Percentiles rank a stretch among this genome's conserved stretches.
phyloP scores from a whole-genome alignment of 169 alveolate species.

The Cryptosporidium meleagridis region DNA sequence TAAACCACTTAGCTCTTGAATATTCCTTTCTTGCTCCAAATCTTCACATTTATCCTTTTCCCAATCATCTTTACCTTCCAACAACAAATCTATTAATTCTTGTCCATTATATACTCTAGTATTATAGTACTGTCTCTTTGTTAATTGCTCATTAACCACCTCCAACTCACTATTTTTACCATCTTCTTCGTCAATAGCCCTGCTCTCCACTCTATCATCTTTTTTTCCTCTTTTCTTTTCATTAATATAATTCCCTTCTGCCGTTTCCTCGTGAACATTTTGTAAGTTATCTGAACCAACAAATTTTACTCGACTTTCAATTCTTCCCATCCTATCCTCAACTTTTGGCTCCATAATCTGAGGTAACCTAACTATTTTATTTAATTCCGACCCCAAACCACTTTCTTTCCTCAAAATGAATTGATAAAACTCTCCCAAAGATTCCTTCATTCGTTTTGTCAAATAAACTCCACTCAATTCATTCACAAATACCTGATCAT shows the following conservation, averaged over 20 bases:
- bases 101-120: conserved; percentile 28
- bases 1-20: not conserved
- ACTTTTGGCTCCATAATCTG: not conserved
- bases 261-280: not conserved
- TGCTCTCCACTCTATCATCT: not conserved
- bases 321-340: not conserved
- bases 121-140: conserved; percentile 64
- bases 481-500: not conserved
- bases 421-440: conserved; percentile 22
- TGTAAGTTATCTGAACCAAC: not conserved
- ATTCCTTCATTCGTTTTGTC: not conserved
- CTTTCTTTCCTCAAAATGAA: not conserved
- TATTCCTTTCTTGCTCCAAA: not conserved
- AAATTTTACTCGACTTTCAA: not conserved
- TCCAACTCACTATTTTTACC: conserved; percentile 27
- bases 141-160: conserved; percentile 35
- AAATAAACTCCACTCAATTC: conserved; percentile 9
- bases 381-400: not conserved
- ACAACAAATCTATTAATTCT: conserved; percentile 1
- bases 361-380: not conserved
- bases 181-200: not conserved
- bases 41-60: not conserved
- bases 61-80: not conserved
- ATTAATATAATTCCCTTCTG: not conserved
- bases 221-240: too few species aligned